Base-by-base conservation (phyloP, 2,329 filamentous ascomycete species). In the Gyromitra esculenta region DNA sequence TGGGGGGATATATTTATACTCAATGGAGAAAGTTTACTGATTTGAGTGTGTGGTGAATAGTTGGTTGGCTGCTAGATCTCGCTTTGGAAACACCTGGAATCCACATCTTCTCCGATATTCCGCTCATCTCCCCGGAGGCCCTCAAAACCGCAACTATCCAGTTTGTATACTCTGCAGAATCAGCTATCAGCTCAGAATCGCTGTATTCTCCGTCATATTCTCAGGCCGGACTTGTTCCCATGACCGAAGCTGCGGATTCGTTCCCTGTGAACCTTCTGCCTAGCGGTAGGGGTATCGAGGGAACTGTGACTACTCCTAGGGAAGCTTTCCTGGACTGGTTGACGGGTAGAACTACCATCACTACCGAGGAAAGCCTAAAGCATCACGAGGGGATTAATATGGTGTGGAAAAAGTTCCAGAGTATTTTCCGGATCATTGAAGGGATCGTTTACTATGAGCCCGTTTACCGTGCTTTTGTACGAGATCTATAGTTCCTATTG, bases 391-490 rank as follows among this genome's bases (percentile, higher is more conserved):
- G 94, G 1, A 87, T 94, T 15, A 91, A 96, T 82, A 91, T 91
- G 67, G 91, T 97, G 70, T 97, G 94, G 94, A 85, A 86, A 31
- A 94, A 96, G 82, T 97, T 97, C 84, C 85, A 85, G 64, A 89
- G 88, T 57, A 91, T 91, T 77, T 97, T 97, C 83, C 84, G 87
- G 1, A 88, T 95, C 2, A 87, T 95, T 57, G 88, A 89, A 52
- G 91, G 89, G 15, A 88, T 97, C 66, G 87, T 97, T 63, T 92
- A 91, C 84, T 97, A 97, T 84, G 95, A 97, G 84, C 94, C 94
- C 13, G 92, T 98, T 78, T 95, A 92, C 84, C 89, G 93, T 31
- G 86, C 86, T 18, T 96, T 93, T 81, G 85, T 97, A 76, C 45
- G 15, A 21, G 35, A 18, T 18, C 11, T 15, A 21, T 31, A 18